Conservation (phyloP, 768 basidiomycete species). For the Termitomyces sp. region DNA sequence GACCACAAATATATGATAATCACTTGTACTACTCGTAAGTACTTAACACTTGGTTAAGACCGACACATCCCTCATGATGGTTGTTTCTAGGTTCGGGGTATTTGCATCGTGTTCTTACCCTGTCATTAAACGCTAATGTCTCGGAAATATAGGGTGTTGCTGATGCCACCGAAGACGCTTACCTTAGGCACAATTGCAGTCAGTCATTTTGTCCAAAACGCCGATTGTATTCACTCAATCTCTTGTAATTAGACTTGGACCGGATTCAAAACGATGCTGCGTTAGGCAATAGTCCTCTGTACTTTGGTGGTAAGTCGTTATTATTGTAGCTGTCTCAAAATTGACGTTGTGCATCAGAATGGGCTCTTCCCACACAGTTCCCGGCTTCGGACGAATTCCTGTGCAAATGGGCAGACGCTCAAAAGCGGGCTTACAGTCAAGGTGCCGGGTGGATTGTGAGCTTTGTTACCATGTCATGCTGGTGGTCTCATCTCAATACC, state of each 20-base stretch:
- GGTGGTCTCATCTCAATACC: neutral
- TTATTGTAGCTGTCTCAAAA: neutral
- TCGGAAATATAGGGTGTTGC: conserved; percentile 57
- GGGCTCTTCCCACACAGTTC: conserved; percentile 62
- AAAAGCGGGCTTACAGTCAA: conserved; percentile 61
- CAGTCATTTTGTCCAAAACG: conserved; percentile 17
- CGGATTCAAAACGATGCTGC: conserved; percentile 38
- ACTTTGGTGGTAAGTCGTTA: conserved; percentile 32
- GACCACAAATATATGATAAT: conserved; percentile 75
- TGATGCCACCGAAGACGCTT: conserved; percentile 57
- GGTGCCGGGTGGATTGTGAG: conserved; percentile 67
- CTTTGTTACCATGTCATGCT: neutral
- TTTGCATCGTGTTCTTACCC: conserved; percentile 6
- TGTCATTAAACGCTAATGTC: conserved; percentile 2
- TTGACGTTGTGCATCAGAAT: conserved; percentile 25
- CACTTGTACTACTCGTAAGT: conserved; percentile 75
- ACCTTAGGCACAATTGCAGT: conserved; percentile 71
- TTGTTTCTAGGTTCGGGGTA: conserved; percentile 53
- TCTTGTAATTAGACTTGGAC: conserved; percentile 46
- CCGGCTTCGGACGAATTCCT: conserved; percentile 59
- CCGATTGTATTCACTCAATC: neutral
- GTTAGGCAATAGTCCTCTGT: conserved; percentile 35
- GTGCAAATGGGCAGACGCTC: conserved; percentile 69
- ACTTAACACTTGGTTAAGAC: neutral
- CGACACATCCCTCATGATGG: neutral